Evolutionary conservation across 352 stramenopile species (phyloP), one percentile per base, ranked within the genome.

Genomic region (Thraustochytrium striatum): DNA sequence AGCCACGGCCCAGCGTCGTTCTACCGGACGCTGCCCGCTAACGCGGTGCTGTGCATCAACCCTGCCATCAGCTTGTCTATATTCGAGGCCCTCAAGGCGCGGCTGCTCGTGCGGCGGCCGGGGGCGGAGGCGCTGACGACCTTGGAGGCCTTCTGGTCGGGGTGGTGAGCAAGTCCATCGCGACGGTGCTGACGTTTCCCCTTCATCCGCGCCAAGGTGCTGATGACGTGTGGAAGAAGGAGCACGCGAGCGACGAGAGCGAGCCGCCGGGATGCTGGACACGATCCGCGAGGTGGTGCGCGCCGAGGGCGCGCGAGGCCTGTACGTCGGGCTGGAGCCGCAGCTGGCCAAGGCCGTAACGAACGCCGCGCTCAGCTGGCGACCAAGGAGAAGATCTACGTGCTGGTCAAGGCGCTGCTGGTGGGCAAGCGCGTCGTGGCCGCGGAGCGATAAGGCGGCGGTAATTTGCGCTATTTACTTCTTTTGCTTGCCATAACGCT

Each of bases 341-440:
- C 93, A 98, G 84, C 88, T 98, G 44, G 97, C 92, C 5, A 91
- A 96, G 84, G 95, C 93, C n/a, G 93, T 96, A n/a, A 90, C 98
- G 5, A 97, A 91, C 78, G 93, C 93, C 0, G 94, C 93, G 36
- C 84, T 98, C 41, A 98, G 94, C 90, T 98, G 82, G 97, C 97
- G 91, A 93, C 97, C 73, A 98, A 98, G 88, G 94, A 98, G 85
- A 95, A 97, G 85, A 96, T 98, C 65, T 90, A 96, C 83, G 88
- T 85, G 80, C 91, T 94, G 81, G 92, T 95, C 78, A 94, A 88
- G 70, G 50, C 91, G 59, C 73, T 90, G 44, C 86, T 95, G 78
- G 87, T 95, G 47, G 72, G 79, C 33, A n/a, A n/a, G n/a, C n/a
- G n/a, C n/a, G n/a, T n/a, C n/a, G n/a, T n/a, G n/a, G n/a, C n/a